These are phyloP conservation scores for Delonix regia DNA, from an alignment of 306 rosid genomes.

Conservation along the genomic window DNA sequence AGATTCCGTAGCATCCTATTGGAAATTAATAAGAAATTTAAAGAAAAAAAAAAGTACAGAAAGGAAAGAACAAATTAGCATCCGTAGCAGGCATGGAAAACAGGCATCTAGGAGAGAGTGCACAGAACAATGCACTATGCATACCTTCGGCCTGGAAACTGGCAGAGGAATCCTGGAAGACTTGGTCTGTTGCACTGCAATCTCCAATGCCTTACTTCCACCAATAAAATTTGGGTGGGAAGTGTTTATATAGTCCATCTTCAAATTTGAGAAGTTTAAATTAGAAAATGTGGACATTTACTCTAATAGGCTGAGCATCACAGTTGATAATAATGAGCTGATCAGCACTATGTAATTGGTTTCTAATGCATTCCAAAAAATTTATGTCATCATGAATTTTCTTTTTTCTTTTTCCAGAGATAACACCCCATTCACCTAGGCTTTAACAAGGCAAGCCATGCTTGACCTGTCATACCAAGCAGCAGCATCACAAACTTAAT, in stretches of 20 bases:
- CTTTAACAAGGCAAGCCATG: slow-evolving; percentile 25
- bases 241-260: slow-evolving; percentile 99
- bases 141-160: slow-evolving; percentile 76
- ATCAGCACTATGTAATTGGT: background rate
- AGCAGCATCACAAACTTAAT: background rate
- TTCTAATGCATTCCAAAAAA: slow-evolving; percentile 21
- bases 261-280: slow-evolving; percentile 40
- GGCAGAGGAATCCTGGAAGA: slow-evolving; percentile 68
- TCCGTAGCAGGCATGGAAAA: slow-evolving; percentile 20
- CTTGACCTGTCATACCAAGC: background rate
- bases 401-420: slow-evolving; percentile 7
- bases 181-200: slow-evolving; percentile 76
- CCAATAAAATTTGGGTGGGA: slow-evolving; percentile 98
- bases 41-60: background rate
- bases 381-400: background rate
- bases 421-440: background rate
- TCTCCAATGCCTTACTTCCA: slow-evolving; percentile 90
- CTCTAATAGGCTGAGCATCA: slow-evolving; percentile 26
- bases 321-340: slow-evolving; percentile 1
- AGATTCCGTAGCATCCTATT: slow-evolving; percentile 77
- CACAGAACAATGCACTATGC: background rate
- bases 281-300: slow-evolving; percentile 4
- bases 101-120: slow-evolving; percentile 20
- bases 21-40: slow-evolving; percentile 19
- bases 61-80: background rate